Evolutionary conservation across 2,329 filamentous ascomycete genomes (phyloP).

Genomic region (Alternaria arborescens): DNA sequence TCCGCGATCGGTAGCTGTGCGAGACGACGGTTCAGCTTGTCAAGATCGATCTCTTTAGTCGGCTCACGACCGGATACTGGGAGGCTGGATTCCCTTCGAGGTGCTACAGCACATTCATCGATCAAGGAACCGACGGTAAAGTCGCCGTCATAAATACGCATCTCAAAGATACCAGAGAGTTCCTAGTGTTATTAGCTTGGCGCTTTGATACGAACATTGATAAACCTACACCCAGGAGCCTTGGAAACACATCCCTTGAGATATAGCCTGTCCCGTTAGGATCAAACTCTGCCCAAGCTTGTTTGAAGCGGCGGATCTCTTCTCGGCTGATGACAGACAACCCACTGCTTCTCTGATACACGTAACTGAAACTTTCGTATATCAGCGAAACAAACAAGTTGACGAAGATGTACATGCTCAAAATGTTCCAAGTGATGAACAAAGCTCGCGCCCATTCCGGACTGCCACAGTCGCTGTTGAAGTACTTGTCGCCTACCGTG

Average conservation of each 20-base stretch:
- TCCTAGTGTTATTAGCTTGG: constrained; percentile 58
- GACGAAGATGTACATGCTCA: constrained; percentile 99
- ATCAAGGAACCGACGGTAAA: constrained; percentile 87
- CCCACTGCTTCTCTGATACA: constrained; percentile 96
- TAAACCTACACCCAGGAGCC: constrained; percentile 75
- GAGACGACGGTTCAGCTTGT: constrained; percentile 77
- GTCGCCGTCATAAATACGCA: constrained; percentile 93
- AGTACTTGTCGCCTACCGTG: constrained; percentile 75
- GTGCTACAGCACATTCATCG: constrained; percentile 77
- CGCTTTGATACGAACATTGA: neutral
- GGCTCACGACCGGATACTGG: constrained; percentile 54
- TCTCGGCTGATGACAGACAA: constrained; percentile 89
- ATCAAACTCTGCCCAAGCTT: constrained; percentile 96
- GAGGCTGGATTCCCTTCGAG: constrained; percentile 59
- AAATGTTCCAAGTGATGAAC: constrained; percentile 97
- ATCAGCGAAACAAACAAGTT: constrained; percentile 98
- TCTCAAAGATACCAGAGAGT: constrained; percentile 93
- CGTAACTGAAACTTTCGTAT: constrained; percentile 99
- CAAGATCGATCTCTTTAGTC: constrained; percentile 69
- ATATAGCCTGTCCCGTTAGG: constrained; percentile 92
- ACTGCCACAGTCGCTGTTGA: constrained; percentile 91
- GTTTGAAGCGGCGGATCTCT: constrained; percentile 95
- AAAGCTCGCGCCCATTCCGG: constrained; percentile 84
- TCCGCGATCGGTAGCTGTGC: constrained; percentile 75
- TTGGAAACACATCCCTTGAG: constrained; percentile 85